Conservation (phyloP, 2,329 filamentous ascomycete genomes). For the Lecanoromycetidae sp. region DNA sequence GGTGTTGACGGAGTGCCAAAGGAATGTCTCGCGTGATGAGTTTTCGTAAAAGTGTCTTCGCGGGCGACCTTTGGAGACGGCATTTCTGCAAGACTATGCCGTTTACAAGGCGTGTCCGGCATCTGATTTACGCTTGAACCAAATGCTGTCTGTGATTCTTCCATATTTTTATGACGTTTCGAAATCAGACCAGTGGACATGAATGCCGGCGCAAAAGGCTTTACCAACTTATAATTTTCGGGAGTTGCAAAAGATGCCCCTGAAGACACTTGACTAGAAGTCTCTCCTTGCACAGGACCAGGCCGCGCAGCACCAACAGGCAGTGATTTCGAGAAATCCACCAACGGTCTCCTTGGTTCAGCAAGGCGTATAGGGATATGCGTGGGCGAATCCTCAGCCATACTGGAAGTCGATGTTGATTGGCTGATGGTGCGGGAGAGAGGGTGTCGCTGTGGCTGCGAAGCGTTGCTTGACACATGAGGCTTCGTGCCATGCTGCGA, state of each 20-base stretch:
- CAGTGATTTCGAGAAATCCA: conserved; percentile 62
- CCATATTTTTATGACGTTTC: conserved; percentile 77
- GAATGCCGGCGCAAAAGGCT: conserved; percentile 70
- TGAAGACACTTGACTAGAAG: conserved; percentile 35
- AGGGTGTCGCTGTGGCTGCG: conserved; percentile 53
- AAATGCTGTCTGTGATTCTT: conserved; percentile 45
- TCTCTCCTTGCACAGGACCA: conserved; percentile 32
- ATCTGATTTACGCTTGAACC: conserved; percentile 53
- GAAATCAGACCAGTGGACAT: conserved; percentile 91
- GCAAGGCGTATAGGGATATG: conserved; percentile 45
- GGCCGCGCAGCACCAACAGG: conserved; percentile 53
- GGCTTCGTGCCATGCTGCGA: conserved; percentile 22
- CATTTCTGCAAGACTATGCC: conserved; percentile 48
- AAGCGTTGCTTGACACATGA: conserved; percentile 20
- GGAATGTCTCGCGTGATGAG: conserved; percentile 54
- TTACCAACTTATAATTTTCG: conserved; percentile 61
- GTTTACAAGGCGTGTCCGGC: conserved; percentile 95
- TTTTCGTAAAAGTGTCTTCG: conserved; percentile 49
- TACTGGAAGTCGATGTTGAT: conserved; percentile 69
- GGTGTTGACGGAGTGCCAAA: conserved; percentile 74
- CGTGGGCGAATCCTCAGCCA: conserved; percentile 60
- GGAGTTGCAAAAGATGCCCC: conserved; percentile 57
- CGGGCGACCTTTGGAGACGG: conserved; percentile 35
- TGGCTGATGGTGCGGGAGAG: conserved; percentile 77
- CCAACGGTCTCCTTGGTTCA: conserved; percentile 41